phyloP scores from a whole-genome alignment of 306 rosid species.

The Acacia confusa region DNA sequence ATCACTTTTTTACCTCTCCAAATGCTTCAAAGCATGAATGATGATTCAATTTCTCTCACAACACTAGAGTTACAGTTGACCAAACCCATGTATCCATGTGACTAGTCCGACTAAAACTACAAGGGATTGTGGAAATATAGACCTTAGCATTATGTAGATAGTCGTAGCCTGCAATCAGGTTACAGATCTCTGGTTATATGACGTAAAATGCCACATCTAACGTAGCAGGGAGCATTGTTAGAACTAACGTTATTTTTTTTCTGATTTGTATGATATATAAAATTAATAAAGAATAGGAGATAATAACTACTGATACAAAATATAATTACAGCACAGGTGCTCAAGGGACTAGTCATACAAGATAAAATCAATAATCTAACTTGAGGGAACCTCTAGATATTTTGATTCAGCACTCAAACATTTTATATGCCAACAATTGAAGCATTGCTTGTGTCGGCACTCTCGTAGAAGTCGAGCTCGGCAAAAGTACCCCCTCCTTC shows the following conservation, averaged over 20 bases:
- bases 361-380: slow-evolving; percentile 12
- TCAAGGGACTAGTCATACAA: background rate
- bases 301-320: background rate
- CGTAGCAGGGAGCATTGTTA: background rate
- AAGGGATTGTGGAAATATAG: background rate
- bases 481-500: slow-evolving; percentile 97
- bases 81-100: background rate
- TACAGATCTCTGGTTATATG: background rate
- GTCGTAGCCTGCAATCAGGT: background rate
- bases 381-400: slow-evolving; percentile 5
- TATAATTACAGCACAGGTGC: background rate
- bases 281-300: background rate
- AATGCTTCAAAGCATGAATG: background rate
- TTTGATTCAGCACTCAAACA: slow-evolving; percentile 41
- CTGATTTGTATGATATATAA: background rate
- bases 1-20: background rate
- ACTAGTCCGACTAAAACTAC: background rate
- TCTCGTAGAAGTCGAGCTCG: slow-evolving; percentile 68
- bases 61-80: background rate
- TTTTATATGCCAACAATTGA: slow-evolving; percentile 69
- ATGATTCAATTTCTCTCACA: background rate
- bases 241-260: background rate
- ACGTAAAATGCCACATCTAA: background rate
- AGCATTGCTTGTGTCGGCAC: slow-evolving; percentile 53
- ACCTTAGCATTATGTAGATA: background rate